A percentile compares a stretch with the other conserved stretches of the same genome.
phyloP scores from a whole-genome alignment of 257 asterid species.

The Cordia subcordata region DNA sequence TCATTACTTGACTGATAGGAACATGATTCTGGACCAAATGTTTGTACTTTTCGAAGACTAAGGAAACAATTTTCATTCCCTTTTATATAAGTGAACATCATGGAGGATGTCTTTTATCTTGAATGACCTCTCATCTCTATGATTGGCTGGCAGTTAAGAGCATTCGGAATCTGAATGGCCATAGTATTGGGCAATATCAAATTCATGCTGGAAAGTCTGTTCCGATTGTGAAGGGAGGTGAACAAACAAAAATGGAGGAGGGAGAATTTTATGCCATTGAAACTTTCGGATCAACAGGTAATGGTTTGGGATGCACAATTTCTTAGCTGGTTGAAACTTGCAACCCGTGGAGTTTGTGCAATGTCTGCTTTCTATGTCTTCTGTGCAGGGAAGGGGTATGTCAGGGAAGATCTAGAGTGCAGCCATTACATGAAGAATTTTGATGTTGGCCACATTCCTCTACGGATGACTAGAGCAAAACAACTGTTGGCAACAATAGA shows the following conservation, averaged over 20 bases:
- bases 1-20: too few species aligned
- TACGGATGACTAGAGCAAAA: constrained; percentile 89
- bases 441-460: constrained; percentile 86
- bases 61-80: too few species aligned
- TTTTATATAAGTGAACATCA: not conserved
- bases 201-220: constrained; percentile 99
- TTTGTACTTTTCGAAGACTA: too few species aligned
- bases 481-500: constrained; percentile 85
- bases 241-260: constrained; percentile 98
- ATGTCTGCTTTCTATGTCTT: constrained; percentile 9
- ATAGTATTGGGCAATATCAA: constrained; percentile 87
- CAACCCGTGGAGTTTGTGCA: constrained; percentile 1
- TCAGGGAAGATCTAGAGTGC: constrained; percentile 97
- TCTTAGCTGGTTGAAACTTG: not conserved
- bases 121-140: not conserved
- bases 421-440: constrained; percentile 98
- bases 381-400: constrained; percentile 79
- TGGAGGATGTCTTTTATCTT: not conserved
- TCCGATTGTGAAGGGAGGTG: constrained; percentile 98
- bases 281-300: constrained; percentile 98
- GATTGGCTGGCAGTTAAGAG: constrained; percentile 71
- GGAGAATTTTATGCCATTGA: constrained; percentile 98
- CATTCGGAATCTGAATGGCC: constrained; percentile 92
- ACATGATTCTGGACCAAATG: too few species aligned
- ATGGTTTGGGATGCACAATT: not conserved